These are phyloP conservation scores for Oryza rufipogon DNA, from an alignment of 176 grass and related monocot species.

Conservation along the genomic window DNA sequence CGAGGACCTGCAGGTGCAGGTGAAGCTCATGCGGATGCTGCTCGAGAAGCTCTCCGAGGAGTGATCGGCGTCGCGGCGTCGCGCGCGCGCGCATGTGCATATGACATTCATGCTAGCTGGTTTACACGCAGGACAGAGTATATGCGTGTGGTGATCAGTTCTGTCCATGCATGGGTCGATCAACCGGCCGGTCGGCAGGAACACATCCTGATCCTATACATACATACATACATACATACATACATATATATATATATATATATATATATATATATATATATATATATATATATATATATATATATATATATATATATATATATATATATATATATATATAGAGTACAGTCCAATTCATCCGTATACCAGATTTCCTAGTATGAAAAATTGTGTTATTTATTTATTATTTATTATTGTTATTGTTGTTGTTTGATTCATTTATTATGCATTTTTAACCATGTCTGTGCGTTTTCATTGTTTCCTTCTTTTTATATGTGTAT, in stretches of 20 bases:
- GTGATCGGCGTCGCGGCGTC: not conserved
- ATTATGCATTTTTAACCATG: not conserved
- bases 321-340: not conserved
- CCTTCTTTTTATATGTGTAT: not conserved
- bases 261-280: not conserved
- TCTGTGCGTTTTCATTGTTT: not conserved
- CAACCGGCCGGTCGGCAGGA: not conserved
- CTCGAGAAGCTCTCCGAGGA: slow-evolving; percentile 52
- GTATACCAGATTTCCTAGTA: slow-evolving; percentile 7
- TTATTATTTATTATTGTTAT: not conserved
- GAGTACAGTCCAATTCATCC: slow-evolving; percentile 23
- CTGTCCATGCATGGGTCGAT: slow-evolving; percentile 3
- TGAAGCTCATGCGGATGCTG: slow-evolving; percentile 55
- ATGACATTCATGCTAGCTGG: not conserved
- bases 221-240: too few species aligned
- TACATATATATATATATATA: not conserved
- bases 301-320: not conserved
- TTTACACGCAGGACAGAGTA: not conserved
- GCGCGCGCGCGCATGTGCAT: too few species aligned
- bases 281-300: not conserved
- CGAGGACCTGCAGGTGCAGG: slow-evolving; percentile 50
- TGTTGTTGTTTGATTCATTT: slow-evolving; percentile 39
- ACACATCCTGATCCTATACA: not conserved
- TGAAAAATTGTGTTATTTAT: not conserved
- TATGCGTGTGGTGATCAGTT: not conserved